Percentiles rank a stretch among this genome's conserved stretches.
Evolutionary conservation across 164 flowering plant species (phyloP).

Genomic region (Paratinospora sagittata): DNA sequence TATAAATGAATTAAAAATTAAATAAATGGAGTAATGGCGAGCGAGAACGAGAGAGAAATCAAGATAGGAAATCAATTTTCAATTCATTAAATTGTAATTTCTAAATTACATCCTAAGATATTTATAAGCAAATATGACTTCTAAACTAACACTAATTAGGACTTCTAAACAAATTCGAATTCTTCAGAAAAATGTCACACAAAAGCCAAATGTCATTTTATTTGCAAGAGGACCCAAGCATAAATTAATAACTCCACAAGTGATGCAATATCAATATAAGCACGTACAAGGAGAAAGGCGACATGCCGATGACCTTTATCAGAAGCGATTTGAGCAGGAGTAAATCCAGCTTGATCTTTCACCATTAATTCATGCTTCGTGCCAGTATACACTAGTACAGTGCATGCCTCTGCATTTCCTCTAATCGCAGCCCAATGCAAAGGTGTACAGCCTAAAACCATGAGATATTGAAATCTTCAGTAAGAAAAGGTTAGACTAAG

Average conservation of each 20-base stretch:
- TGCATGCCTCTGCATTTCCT: conserved; percentile 82
- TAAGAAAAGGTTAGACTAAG: neutral
- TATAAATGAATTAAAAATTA: neutral
- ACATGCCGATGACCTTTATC: conserved; percentile 95
- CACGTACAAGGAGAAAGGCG: conserved; percentile 80
- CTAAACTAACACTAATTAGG: too few species aligned
- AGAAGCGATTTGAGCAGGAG: conserved; percentile 78
- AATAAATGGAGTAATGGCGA: too few species aligned
- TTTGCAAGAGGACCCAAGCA: neutral
- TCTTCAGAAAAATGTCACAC: neutral
- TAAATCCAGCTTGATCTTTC: conserved; percentile 83
- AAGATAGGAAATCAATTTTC: too few species aligned
- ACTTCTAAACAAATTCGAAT: too few species aligned
- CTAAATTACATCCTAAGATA: too few species aligned
- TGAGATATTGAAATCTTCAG: conserved; percentile 2
- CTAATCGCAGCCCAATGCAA: conserved; percentile 91
- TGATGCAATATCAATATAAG: conserved; percentile 10
- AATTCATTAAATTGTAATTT: too few species aligned
- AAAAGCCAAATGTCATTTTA: neutral
- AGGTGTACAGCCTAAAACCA: conserved; percentile 81
- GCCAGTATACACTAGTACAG: conserved; percentile 83
- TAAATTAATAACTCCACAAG: neutral
- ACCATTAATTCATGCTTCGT: conserved; percentile 60
- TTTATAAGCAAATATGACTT: too few species aligned
- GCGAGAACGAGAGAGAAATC: too few species aligned